Percentiles rank a stretch among this genome's conserved stretches.
Evolutionary conservation across 202 grass and related monocot species (phyloP).

Genomic region (Brachypodium distachyon): DNA sequence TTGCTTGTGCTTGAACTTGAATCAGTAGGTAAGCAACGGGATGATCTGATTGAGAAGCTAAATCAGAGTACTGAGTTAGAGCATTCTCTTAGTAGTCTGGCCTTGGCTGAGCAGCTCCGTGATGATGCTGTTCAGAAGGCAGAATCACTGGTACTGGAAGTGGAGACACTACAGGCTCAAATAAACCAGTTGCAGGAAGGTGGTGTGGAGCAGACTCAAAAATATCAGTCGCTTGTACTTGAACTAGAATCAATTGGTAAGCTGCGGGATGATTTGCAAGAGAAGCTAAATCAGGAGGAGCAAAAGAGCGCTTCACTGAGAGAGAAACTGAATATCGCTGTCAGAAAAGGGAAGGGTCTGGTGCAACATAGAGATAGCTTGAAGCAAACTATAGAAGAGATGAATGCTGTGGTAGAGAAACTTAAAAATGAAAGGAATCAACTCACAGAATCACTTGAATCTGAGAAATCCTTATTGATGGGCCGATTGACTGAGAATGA

Average conservation of each 20-base stretch:
- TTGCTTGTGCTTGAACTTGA: constrained; percentile 57
- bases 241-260: constrained; percentile 50
- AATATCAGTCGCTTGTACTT: constrained; percentile 39
- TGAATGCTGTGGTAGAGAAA: constrained; percentile 41
- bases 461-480: constrained; percentile 62
- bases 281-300: constrained; percentile 69
- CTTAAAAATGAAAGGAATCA: constrained; percentile 59
- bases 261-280: constrained; percentile 63
- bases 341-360: constrained; percentile 94
- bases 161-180: constrained; percentile 43
- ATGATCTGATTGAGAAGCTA: constrained; percentile 64
- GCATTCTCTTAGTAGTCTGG: constrained; percentile 19
- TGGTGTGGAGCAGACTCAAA: constrained; percentile 42
- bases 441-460: constrained; percentile 59
- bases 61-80: constrained; percentile 29
- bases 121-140: constrained; percentile 48
- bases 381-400: constrained; percentile 73
- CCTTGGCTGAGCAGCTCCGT: constrained; percentile 53
- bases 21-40: constrained; percentile 39
- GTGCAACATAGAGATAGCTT: constrained; percentile 89
- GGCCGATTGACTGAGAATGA: constrained; percentile 54
- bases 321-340: constrained; percentile 96
- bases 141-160: constrained; percentile 46
- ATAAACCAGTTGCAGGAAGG: constrained; percentile 47
- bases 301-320: constrained; percentile 59